Percentiles rank a stretch among this genome's conserved stretches.
Conservation (phyloP, 2,329 filamentous ascomycete species). For the Dothistroma septosporum region DNA sequence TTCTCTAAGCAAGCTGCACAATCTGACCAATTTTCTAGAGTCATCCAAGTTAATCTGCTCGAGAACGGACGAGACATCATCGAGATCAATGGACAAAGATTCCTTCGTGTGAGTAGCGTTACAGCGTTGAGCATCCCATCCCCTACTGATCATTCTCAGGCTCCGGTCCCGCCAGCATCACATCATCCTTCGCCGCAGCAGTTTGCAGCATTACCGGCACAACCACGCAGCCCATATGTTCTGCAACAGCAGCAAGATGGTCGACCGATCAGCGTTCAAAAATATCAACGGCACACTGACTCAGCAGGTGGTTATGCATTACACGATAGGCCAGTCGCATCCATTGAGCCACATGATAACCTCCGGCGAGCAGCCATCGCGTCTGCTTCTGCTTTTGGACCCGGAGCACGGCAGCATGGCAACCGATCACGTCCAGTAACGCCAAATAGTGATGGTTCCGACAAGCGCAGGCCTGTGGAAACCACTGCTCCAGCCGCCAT, state of each 20-base stretch:
- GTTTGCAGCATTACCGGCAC: background rate
- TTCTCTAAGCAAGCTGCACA: no score
- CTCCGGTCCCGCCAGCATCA: background rate
- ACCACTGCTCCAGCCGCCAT: background rate
- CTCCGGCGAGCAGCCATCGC: slow-evolving; percentile 15
- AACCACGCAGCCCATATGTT: background rate
- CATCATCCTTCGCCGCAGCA: slow-evolving; percentile 1
- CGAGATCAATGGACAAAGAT: slow-evolving; percentile 4
- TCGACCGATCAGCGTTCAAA: background rate
- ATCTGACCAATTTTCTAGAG: background rate
- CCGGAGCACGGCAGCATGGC: background rate
- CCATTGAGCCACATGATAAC: slow-evolving; percentile 24
- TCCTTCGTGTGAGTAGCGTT: background rate
- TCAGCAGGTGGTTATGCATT: slow-evolving; percentile 3
- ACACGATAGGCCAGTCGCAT: slow-evolving; percentile 22
- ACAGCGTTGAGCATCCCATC: background rate
- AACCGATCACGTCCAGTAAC: slow-evolving; percentile 13
- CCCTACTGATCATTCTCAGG: background rate
- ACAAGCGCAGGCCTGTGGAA: slow-evolving; percentile 3
- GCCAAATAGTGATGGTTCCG: slow-evolving; percentile 6
- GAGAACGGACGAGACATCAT: background rate
- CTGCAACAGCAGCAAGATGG: background rate
- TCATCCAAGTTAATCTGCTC: background rate
- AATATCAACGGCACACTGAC: slow-evolving; percentile 4
- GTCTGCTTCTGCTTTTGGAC: slow-evolving; percentile 6